These are phyloP conservation scores for Perkinsus olseni DNA, from an alignment of 169 alveolate species.

Conservation along the genomic window DNA sequence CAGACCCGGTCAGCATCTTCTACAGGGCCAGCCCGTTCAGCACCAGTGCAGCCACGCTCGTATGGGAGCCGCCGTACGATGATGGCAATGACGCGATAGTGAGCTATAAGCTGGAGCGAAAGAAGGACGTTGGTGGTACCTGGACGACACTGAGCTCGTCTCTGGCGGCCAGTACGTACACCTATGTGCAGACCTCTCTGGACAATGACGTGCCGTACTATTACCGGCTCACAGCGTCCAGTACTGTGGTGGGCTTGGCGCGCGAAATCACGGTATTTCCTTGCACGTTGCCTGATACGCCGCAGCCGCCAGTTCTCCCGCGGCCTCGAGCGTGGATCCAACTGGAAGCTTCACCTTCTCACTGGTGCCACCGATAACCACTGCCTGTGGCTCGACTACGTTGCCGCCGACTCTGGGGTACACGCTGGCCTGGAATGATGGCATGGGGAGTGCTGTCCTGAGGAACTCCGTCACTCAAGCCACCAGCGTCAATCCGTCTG, in stretches of 20 bases:
- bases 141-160: not conserved
- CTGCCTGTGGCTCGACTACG: not conserved
- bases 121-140: not conserved
- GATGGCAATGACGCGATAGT: conserved; percentile 19
- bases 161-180: not conserved
- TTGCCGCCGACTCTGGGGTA: not conserved
- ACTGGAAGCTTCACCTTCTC: not conserved
- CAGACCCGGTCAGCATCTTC: conserved; percentile 28
- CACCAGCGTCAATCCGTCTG: not conserved
- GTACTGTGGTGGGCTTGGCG: not conserved
- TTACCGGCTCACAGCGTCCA: conserved; percentile 4
- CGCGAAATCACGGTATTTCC: not conserved
- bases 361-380: not conserved
- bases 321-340: not conserved
- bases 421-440: conserved; percentile 14
- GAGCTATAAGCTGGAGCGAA: conserved; percentile 18
- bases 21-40: conserved; percentile 24
- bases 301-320: not conserved
- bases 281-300: not conserved
- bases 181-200: not conserved
- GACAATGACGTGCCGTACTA: not conserved
- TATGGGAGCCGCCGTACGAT: conserved; percentile 32
- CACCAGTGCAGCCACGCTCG: conserved; percentile 5
- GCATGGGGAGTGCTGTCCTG: conserved; percentile 17
- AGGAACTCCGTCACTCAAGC: not conserved